Percentiles rank a stretch among this genome's conserved stretches.
phyloP scores from a whole-genome alignment of 805 yeast genomes.

The Metschnikowia reukaufii region DNA sequence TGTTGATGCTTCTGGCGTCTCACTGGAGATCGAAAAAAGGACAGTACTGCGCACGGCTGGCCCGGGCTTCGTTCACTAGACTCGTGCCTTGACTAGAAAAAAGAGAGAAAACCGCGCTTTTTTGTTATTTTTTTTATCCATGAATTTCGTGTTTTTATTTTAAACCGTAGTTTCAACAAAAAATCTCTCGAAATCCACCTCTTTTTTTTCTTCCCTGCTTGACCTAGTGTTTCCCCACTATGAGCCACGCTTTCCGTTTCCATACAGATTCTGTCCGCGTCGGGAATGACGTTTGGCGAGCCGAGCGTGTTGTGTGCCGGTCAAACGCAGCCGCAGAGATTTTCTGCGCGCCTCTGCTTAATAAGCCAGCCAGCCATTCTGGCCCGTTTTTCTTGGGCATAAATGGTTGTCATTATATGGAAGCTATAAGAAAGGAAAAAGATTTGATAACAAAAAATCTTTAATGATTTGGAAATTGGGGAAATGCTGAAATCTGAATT shows the following conservation, averaged over 20 bases:
- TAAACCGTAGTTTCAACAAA: no score
- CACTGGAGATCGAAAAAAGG: neutral
- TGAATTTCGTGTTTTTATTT: neutral
- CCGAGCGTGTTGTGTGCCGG: neutral
- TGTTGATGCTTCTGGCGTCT: neutral
- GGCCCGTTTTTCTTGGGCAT: no score
- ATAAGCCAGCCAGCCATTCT: no score
- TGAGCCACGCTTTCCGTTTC: neutral
- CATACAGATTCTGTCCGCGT: neutral
- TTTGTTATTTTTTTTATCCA: no score
- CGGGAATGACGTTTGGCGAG: neutral
- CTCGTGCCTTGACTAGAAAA: neutral
- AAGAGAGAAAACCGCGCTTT: neutral
- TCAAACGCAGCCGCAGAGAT: neutral
- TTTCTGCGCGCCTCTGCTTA: neutral
- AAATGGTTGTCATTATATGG: no score
- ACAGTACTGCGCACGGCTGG: conserved; percentile 1
- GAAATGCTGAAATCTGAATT: no score
- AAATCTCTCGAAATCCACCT: no score
- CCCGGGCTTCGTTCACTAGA: neutral
- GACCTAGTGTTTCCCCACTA: neutral
- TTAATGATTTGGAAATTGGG: no score
- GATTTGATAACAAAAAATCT: no score
- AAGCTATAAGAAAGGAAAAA: no score
- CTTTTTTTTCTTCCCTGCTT: neutral